phyloP scores from a whole-genome alignment of 805 yeast genomes.

The Hanseniaspora occidentalis region DNA sequence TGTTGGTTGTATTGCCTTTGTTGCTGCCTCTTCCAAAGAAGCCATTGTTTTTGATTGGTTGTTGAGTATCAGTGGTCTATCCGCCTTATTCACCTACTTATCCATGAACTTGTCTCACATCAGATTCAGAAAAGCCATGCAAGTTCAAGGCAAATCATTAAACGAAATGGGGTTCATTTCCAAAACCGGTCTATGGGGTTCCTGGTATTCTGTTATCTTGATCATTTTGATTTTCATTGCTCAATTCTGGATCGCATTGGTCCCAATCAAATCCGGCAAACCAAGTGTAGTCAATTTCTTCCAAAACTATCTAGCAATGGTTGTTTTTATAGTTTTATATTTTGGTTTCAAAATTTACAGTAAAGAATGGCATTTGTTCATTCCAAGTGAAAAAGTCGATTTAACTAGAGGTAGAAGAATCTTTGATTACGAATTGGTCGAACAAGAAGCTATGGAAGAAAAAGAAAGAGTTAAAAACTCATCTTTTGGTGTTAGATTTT shows the following conservation, averaged over 20 bases:
- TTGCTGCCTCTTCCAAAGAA: slow-evolving; percentile 51
- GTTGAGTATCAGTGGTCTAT: slow-evolving; percentile 47
- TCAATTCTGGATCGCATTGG: slow-evolving; percentile 63
- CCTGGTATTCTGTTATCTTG: slow-evolving; percentile 37
- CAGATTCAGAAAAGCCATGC: slow-evolving; percentile 47
- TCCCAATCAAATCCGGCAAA: slow-evolving; percentile 37
- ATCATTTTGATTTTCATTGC: slow-evolving; percentile 40
- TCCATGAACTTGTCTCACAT: slow-evolving; percentile 44
- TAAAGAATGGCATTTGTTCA: slow-evolving; percentile 23
- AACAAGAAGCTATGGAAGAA: slow-evolving; percentile 24
- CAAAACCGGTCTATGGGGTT: slow-evolving; percentile 40
- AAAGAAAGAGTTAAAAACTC: slow-evolving; percentile 19
- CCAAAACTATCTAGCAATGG: slow-evolving; percentile 38
- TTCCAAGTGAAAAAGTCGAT: slow-evolving; percentile 28
- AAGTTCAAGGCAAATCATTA: slow-evolving; percentile 37
- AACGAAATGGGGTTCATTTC: slow-evolving; percentile 42
- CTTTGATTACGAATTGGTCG: slow-evolving; percentile 22
- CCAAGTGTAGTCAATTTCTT: slow-evolving; percentile 34
- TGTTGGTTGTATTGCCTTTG: slow-evolving; percentile 50
- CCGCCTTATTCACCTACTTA: slow-evolving; percentile 52
- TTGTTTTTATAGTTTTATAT: slow-evolving; percentile 31
- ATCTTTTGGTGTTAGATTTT: slow-evolving; percentile 17
- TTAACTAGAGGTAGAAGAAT: slow-evolving; percentile 31
- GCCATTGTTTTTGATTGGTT: slow-evolving; percentile 53
- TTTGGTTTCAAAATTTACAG: slow-evolving; percentile 38